phyloP scores from a whole-genome alignment of 768 basidiomycete genomes.

The Amanita thiersii region DNA sequence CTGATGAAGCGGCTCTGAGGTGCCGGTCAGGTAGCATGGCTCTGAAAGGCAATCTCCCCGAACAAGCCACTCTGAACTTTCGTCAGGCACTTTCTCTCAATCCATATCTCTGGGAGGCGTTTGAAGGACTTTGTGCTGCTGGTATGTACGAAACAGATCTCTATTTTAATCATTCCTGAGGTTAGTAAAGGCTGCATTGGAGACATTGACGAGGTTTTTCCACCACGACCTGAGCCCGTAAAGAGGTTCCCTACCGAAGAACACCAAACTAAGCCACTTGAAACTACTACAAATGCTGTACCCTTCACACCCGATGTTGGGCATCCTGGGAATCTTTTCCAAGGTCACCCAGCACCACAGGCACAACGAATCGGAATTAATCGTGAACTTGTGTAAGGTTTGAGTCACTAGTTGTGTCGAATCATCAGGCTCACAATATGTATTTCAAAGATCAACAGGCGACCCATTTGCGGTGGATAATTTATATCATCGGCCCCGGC shows the following conservation, averaged over 20 bases:
- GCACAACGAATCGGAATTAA: constrained; percentile 52
- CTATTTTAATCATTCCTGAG: constrained; percentile 13
- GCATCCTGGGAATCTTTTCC: constrained; percentile 47
- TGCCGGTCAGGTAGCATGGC: constrained; percentile 76
- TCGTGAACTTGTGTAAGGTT: constrained; percentile 57
- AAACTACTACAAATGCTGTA: constrained; percentile 55
- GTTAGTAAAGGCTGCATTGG: constrained; percentile 50
- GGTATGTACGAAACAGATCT: constrained; percentile 39
- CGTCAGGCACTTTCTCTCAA: constrained; percentile 62
- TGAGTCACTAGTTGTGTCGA: constrained; percentile 9
- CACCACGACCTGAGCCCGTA: constrained; percentile 49
- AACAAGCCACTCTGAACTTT: constrained; percentile 66
- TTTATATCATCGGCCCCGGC: constrained; percentile 45
- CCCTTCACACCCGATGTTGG: constrained; percentile 73
- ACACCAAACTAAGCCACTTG: constrained; percentile 32
- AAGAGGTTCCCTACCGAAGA: constrained; percentile 50
- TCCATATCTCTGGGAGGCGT: constrained; percentile 88
- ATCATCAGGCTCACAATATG: constrained; percentile 10
- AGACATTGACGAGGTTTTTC: constrained; percentile 67
- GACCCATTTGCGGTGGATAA: constrained; percentile 52
- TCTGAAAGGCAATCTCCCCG: constrained; percentile 68
- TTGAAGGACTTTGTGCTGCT: constrained; percentile 76
- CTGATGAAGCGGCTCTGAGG: constrained; percentile 65
- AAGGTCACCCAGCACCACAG: constrained; percentile 39
- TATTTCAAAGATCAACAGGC: constrained; percentile 38